phyloP scores from a whole-genome alignment of 768 basidiomycete species.

The Naganishia onofrii region DNA sequence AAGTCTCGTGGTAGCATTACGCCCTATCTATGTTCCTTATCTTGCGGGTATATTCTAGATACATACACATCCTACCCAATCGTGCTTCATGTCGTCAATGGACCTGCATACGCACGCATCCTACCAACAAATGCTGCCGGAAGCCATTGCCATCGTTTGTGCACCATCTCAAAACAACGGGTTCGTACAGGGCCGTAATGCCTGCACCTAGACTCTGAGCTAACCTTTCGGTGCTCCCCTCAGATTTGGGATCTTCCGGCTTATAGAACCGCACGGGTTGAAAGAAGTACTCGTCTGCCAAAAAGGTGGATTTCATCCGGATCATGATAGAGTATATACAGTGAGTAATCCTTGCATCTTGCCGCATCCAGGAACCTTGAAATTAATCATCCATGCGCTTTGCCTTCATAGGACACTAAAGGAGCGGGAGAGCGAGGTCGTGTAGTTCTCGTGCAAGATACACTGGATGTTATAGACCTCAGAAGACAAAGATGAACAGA shows the following conservation, averaged over 20 bases:
- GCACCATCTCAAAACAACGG: conserved; percentile 59
- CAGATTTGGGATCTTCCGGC: conserved; percentile 82
- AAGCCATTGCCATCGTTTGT: conserved; percentile 89
- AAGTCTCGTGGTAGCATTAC: conserved; percentile 38
- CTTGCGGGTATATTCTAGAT: conserved; percentile 59
- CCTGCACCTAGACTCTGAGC: not conserved
- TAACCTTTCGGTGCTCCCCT: not conserved
- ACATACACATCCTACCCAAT: conserved; percentile 86
- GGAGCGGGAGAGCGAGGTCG: not conserved
- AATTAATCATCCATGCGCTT: not conserved
- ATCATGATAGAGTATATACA: conserved; percentile 29
- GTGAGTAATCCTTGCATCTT: not conserved
- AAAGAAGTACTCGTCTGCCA: conserved; percentile 65
- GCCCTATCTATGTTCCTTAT: not conserved
- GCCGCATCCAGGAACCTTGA: not conserved
- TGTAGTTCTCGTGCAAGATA: conserved; percentile 3
- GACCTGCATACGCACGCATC: conserved; percentile 87
- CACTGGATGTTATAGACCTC: not conserved
- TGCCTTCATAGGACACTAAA: not conserved
- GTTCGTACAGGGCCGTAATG: not conserved
- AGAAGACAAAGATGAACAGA: not conserved
- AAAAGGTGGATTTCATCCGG: conserved; percentile 18
- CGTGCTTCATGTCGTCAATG: conserved; percentile 92
- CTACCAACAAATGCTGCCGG: conserved; percentile 84
- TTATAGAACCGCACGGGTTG: conserved; percentile 83